Conservation (phyloP, 495 filamentous ascomycete genomes). For the Aspergillus heteromorphus region DNA sequence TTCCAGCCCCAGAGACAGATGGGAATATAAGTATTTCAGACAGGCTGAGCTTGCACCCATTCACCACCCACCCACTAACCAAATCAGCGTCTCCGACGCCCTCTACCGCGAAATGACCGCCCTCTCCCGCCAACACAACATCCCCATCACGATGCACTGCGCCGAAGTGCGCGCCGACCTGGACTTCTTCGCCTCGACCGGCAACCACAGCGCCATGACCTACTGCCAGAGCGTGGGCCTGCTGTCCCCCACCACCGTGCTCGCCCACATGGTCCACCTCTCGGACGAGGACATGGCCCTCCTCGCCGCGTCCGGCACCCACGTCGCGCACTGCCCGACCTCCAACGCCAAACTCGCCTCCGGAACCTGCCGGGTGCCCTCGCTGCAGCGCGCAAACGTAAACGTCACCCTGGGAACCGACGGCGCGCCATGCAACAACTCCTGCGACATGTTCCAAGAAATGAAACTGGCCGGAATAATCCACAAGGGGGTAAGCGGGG, state of each 20-base stretch:
- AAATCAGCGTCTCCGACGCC: conserved; percentile 34
- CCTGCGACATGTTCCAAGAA: conserved; percentile 46
- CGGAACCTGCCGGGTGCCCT: conserved; percentile 43
- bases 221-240: conserved; percentile 37
- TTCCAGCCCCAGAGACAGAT: too few relatives aligned
- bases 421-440: conserved; percentile 49
- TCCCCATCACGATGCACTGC: conserved; percentile 40
- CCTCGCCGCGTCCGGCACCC: conserved; percentile 34
- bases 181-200: conserved; percentile 35
- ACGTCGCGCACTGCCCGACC: conserved; percentile 46
- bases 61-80: not conserved
- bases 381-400: conserved; percentile 26
- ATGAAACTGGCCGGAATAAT: conserved; percentile 49
- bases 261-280: conserved; percentile 45
- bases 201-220: conserved; percentile 36
- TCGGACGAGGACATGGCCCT: conserved; percentile 38
- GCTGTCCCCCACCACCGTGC: conserved; percentile 32
- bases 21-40: too few relatives aligned
- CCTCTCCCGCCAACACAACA: conserved; percentile 36
- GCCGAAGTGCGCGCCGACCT: conserved; percentile 35
- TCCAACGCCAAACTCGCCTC: conserved; percentile 48
- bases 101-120: conserved; percentile 43
- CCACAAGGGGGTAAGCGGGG: conserved; percentile 42
- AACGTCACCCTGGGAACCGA: conserved; percentile 45
- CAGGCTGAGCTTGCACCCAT: too few relatives aligned